Evolutionary conservation across 2,329 filamentous ascomycete species (phyloP), one percentile per base, ranked within the genome.

Genomic region (Pyrenophora tritici-repentis): DNA sequence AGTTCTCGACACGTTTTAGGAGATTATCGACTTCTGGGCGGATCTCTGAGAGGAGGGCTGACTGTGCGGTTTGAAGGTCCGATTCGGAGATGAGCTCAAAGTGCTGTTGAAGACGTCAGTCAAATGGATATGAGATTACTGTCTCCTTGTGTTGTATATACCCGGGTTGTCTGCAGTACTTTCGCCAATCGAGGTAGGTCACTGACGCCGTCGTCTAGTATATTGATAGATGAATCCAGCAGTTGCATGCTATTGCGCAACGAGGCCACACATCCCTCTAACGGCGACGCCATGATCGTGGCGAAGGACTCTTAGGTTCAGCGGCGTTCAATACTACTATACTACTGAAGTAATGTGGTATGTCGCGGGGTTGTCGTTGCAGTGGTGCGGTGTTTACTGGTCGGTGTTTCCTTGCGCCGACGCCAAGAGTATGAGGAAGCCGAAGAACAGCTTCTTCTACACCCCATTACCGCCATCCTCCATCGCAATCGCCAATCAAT

Each of bases 51-150:
- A 91, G 87, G 14, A 97, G 84, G 4, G 90, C 87, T 60, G 89
- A 81, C 74, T 97, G 92, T 26, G 92, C 92, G 56, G 87, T 83
- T 55, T 87, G 86, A 37, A 97, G 84, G 43, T 89, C 89, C 10
- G 88, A 85, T 71, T 96, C 90, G 13, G 91, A 90, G 62, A 96
- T 89, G 35, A 96, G 86, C 73, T 97, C 92, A 75, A 96, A 97
- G 77, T 96, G 92, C 87, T 95, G 63, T 48, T 17, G 17, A 6
- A 31, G 14, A 16, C 10, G 24, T 54, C 17, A 38, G 22, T 16
- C 14, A 9, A 34, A 50, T 4, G 47, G 26, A 5, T 2, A 9
- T 12, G 40, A 34, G 31, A 33, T 2, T 2, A 3, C n/a, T 14
- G 1, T 17, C 12, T 10, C 18, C 31, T 16, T 8, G 8, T 38